Evolutionary conservation across 495 filamentous ascomycete genomes (phyloP).

Genomic region (Aspergillus kassunensis): DNA sequence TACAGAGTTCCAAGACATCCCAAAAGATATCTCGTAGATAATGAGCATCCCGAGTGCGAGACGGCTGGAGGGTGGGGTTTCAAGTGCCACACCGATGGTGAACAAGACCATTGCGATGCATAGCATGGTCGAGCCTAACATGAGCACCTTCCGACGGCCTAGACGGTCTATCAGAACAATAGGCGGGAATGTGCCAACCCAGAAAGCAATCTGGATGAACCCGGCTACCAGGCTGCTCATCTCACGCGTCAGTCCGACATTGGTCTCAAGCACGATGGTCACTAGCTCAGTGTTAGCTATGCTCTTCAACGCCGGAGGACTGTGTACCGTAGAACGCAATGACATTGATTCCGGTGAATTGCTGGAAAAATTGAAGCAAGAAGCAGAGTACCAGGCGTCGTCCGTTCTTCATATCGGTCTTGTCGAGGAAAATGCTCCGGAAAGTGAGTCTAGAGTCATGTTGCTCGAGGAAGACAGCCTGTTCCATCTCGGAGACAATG

Average conservation of each 20-base stretch:
- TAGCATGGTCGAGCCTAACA: constrained; percentile 20
- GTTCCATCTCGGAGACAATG: constrained; percentile 1
- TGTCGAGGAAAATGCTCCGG: background rate
- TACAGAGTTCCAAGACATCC: constrained; percentile 8
- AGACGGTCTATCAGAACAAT: constrained; percentile 35
- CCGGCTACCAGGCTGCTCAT: constrained; percentile 35
- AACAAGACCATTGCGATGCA: constrained; percentile 7
- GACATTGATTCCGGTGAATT: constrained; percentile 19
- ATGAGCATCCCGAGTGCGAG: constrained; percentile 5
- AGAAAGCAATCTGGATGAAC: constrained; percentile 45
- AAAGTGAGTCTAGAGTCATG: background rate
- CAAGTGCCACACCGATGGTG: background rate
- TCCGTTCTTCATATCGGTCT: constrained; percentile 5
- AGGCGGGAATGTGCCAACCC: constrained; percentile 15
- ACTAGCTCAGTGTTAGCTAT: background rate
- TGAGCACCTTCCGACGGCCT: constrained; percentile 42
- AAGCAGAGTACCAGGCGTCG: constrained; percentile 5
- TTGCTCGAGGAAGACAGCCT: constrained; percentile 10
- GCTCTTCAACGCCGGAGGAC: background rate
- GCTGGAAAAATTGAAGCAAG: constrained; percentile 7
- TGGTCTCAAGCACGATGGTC: constrained; percentile 8
- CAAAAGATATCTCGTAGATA: constrained; percentile 11
- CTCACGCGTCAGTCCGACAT: constrained; percentile 20
- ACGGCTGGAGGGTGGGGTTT: background rate
- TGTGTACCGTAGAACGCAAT: constrained; percentile 14